These are phyloP conservation scores for Globisporangium ultimum DNA, from an alignment of 352 stramenopile species.

Conservation along the genomic window DNA sequence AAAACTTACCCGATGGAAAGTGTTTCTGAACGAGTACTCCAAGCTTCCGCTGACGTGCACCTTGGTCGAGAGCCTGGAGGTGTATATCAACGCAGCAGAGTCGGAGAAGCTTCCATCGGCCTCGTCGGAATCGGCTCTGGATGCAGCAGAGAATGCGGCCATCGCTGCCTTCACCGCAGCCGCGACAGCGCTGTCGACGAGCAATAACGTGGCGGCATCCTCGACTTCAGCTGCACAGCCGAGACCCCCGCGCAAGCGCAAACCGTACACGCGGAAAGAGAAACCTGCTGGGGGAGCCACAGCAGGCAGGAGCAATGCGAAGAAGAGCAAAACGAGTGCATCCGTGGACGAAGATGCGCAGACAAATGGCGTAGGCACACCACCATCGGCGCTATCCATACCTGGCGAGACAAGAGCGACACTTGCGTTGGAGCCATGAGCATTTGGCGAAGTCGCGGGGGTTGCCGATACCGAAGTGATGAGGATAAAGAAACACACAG, in stretches of 20 bases:
- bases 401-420: no score
- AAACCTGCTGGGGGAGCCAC: constrained; percentile 25
- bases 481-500: no score
- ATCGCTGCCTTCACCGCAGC: constrained; percentile 29
- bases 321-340: constrained; percentile 45
- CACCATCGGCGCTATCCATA: background rate
- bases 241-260: constrained; percentile 63
- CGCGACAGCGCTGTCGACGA: constrained; percentile 17
- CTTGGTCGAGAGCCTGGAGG: constrained; percentile 30
- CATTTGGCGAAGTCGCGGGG: no score
- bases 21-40: constrained; percentile 85
- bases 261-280: constrained; percentile 61
- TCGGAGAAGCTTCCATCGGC: background rate
- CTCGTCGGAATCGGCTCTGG: constrained; percentile 18
- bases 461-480: no score
- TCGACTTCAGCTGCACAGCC: background rate
- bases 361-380: background rate
- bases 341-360: constrained; percentile 6
- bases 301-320: constrained; percentile 18
- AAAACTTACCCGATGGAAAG: constrained; percentile 56
- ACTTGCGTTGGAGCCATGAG: no score
- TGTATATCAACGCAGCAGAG: constrained; percentile 28
- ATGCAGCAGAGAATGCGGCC: constrained; percentile 23
- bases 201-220: background rate
- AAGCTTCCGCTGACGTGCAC: constrained; percentile 79